Conservation (phyloP, 768 basidiomycete species). For the Tylopilus cervinicoccineus region DNA sequence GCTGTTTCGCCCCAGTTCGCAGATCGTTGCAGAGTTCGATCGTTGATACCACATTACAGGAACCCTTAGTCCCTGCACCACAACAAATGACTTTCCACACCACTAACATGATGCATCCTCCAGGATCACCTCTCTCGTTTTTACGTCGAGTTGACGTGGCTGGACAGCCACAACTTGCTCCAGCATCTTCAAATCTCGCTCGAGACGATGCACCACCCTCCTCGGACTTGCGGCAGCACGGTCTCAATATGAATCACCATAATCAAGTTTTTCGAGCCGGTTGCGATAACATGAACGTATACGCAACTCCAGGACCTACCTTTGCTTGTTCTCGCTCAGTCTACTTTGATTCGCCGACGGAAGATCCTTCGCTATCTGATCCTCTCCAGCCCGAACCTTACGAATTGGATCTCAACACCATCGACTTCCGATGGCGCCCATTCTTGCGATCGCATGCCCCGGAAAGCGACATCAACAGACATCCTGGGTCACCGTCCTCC, state of each 20-base stretch:
- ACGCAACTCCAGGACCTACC: constrained; percentile 49
- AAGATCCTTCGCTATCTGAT: constrained; percentile 42
- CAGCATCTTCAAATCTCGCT: constrained; percentile 4
- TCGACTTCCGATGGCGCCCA: constrained; percentile 57
- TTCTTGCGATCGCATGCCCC: constrained; percentile 35
- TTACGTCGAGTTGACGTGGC: constrained; percentile 19
- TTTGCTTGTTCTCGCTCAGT: constrained; percentile 30
- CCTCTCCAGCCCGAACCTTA: constrained; percentile 35
- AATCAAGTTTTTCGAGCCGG: constrained; percentile 1
- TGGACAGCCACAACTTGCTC: constrained; percentile 1
- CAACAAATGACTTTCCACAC: constrained; percentile 9
- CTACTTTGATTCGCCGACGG: constrained; percentile 51
- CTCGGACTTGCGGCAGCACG: constrained; percentile 14
- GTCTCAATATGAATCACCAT: background rate
- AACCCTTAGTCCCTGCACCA: constrained; percentile 1
- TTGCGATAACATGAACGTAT: constrained; percentile 22
- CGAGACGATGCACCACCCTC: constrained; percentile 3
- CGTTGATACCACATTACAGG: background rate
- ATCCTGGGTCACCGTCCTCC: background rate
- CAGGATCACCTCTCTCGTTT: constrained; percentile 4
- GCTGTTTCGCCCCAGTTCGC: constrained; percentile 15
- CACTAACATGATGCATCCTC: constrained; percentile 8
- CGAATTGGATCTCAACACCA: constrained; percentile 35
- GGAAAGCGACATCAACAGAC: constrained; percentile 1
- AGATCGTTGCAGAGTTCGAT: background rate